phyloP scores from a whole-genome alignment of 75 land plant genomes.

The Pinus taeda region DNA sequence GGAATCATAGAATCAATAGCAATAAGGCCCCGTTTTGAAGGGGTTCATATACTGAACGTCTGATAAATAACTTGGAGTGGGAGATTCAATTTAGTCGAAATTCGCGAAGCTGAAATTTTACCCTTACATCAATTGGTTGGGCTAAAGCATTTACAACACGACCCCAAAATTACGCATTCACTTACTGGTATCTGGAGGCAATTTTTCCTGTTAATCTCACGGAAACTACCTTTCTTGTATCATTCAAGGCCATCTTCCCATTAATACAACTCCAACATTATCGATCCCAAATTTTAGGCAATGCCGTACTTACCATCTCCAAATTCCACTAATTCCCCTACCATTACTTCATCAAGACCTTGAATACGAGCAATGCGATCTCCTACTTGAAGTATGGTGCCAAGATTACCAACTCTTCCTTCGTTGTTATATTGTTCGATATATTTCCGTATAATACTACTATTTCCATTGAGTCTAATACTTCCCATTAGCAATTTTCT shows the following conservation, averaged over 20 bases:
- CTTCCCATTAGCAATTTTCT: too few relatives aligned
- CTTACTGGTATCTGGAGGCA: background rate
- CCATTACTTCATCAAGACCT: conserved; percentile 22
- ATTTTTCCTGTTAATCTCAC: background rate
- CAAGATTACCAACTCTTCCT: conserved; percentile 14
- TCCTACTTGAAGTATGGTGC: conserved; percentile 20
- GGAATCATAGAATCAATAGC: too few relatives aligned
- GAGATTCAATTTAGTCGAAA: too few relatives aligned
- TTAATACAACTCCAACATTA: background rate
- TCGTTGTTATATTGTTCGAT: background rate
- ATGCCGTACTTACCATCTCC: background rate
- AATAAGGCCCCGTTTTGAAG: too few relatives aligned
- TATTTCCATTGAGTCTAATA: too few relatives aligned
- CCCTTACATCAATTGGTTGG: background rate
- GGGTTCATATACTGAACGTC: too few relatives aligned
- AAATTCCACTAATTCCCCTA: background rate
- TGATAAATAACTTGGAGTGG: too few relatives aligned
- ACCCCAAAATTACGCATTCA: background rate
- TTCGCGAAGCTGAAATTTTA: too few relatives aligned
- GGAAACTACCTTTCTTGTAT: too few relatives aligned
- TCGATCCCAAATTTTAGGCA: conserved; percentile 4
- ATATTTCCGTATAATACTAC: too few relatives aligned
- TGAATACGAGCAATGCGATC: conserved; percentile 18
- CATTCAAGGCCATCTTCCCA: background rate
- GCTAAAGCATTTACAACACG: background rate